A percentile compares a stretch with the other conserved stretches of the same genome.
Conservation (phyloP, 2,329 filamentous ascomycete genomes). For the Exophiala xenobiotica region DNA sequence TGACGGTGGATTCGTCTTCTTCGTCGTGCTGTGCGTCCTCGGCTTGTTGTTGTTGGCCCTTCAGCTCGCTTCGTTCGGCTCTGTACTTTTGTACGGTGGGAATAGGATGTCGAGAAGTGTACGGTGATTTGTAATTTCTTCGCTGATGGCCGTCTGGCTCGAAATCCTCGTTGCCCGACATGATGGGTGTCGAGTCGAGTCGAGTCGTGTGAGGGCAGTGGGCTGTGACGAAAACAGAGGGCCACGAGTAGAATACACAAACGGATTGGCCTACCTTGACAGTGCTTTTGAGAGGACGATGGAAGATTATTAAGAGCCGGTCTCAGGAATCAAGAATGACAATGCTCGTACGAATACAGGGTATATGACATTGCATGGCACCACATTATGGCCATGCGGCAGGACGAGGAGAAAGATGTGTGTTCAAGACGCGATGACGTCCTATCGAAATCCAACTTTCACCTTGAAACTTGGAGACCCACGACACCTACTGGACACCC, state of each 20-base stretch:
- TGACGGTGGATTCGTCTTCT: constrained; percentile 20
- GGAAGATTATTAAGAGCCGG: no score
- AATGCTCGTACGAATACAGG: background rate
- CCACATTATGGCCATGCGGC: no score
- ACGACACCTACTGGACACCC: no score
- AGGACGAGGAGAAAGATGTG: no score
- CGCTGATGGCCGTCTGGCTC: constrained; percentile 19
- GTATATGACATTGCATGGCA: background rate
- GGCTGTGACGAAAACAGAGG: background rate
- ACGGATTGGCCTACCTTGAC: no score
- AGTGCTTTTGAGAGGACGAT: no score
- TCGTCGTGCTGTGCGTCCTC: constrained; percentile 24
- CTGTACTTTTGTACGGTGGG: constrained; percentile 30
- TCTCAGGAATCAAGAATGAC: no score
- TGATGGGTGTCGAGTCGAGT: constrained; percentile 11
- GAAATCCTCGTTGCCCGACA: constrained; percentile 16
- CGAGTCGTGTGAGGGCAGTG: constrained; percentile 1
- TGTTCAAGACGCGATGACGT: no score
- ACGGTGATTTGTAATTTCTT: constrained; percentile 19
- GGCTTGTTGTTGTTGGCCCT: constrained; percentile 19
- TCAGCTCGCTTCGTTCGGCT: constrained; percentile 24
- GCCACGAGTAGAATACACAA: background rate
- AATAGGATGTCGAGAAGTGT: constrained; percentile 28
- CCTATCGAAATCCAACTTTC: no score
- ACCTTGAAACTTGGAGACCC: no score